phyloP scores from a whole-genome alignment of 106 monocot genomes.

The Acorus gramineus region DNA sequence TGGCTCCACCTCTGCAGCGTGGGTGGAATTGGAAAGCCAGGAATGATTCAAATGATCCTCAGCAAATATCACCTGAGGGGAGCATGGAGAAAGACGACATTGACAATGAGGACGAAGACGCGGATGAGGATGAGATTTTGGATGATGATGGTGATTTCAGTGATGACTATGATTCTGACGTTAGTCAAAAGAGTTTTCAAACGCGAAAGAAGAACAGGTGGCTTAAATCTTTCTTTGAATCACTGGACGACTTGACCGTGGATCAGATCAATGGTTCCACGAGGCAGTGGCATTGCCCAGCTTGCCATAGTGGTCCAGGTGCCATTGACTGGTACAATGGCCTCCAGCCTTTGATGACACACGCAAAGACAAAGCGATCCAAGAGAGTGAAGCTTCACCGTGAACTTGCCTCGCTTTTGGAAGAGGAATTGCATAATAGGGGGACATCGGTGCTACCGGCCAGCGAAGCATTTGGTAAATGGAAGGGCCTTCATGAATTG shows the following conservation, averaged over 20 bases:
- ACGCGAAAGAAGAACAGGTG: constrained; percentile 66
- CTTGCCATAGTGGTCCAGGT: constrained; percentile 80
- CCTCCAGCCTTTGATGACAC: constrained; percentile 70
- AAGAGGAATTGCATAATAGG: constrained; percentile 69
- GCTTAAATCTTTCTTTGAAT: constrained; percentile 67
- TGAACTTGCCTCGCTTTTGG: constrained; percentile 61
- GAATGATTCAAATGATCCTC: constrained; percentile 21
- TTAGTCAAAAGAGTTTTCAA: constrained; percentile 60
- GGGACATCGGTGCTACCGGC: constrained; percentile 50
- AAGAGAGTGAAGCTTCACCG: constrained; percentile 65
- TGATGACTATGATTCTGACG: constrained; percentile 91
- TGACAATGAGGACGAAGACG: constrained; percentile 11
- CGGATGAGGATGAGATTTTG: constrained; percentile 33
- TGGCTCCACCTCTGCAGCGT: constrained; percentile 41
- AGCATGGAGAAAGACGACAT: neutral
- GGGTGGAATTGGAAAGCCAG: constrained; percentile 67
- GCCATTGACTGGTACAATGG: constrained; percentile 98
- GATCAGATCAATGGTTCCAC: constrained; percentile 58
- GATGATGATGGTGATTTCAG: constrained; percentile 54
- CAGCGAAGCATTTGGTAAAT: constrained; percentile 79
- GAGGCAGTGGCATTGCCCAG: constrained; percentile 92
- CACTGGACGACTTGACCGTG: constrained; percentile 35
- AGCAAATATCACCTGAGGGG: constrained; percentile 14
- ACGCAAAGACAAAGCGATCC: constrained; percentile 82
- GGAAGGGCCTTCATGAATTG: constrained; percentile 65